Evolutionary conservation across 306 rosid species (phyloP).

Genomic region (Acacia acuminata): DNA sequence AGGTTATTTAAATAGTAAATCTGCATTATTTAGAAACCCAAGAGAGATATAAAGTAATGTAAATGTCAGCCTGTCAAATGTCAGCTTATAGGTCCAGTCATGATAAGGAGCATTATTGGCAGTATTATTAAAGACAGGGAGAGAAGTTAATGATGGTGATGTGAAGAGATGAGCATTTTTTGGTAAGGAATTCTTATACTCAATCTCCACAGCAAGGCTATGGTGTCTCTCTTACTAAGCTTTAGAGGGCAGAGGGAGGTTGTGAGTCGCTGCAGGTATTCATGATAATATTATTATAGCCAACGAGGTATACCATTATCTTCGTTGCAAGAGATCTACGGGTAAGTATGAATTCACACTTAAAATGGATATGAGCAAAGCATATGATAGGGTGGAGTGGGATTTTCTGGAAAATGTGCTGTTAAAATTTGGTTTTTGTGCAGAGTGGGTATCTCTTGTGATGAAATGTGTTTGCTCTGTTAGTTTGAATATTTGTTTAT

Average conservation of each 20-base stretch:
- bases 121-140: neutral
- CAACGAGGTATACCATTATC: no score
- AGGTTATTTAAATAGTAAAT: neutral
- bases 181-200: neutral
- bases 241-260: neutral
- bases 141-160: neutral
- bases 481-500: no score
- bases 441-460: no score
- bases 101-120: neutral
- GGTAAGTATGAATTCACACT: no score
- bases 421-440: no score
- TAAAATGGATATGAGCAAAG: no score
- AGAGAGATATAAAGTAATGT: neutral
- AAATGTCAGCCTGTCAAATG: neutral
- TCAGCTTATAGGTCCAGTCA: neutral
- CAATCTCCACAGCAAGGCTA: neutral
- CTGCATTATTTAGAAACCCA: neutral
- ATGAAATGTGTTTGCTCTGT: no score
- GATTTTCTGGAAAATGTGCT: no score
- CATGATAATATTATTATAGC: no score
- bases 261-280: no score
- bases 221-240: neutral
- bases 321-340: no score
- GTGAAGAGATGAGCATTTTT: neutral
- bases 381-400: no score